Evolutionary conservation across 75 land plant species (phyloP).

Genomic region (Pseudotsuga menziesii): DNA sequence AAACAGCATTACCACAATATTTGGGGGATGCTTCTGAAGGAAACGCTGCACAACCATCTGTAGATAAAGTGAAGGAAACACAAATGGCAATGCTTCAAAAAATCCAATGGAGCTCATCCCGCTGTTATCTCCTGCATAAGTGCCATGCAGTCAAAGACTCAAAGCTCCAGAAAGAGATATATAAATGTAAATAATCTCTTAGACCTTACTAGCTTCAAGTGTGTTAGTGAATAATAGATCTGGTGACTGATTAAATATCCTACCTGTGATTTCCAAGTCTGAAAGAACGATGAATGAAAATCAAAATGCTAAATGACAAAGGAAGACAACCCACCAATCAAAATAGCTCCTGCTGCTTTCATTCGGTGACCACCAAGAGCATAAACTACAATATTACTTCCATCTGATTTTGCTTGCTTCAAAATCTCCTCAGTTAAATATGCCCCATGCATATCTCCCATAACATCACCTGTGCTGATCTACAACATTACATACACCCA

Average conservation of each 20-base stretch:
- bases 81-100: constrained; percentile 20
- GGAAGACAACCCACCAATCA: constrained; percentile 22
- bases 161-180: not conserved
- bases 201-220: not conserved
- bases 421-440: not conserved
- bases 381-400: constrained; percentile 16
- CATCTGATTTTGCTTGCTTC: constrained; percentile 6
- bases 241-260: not conserved
- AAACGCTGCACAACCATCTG: constrained; percentile 3
- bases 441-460: constrained; percentile 32
- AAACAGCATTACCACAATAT: constrained; percentile 18
- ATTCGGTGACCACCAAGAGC: constrained; percentile 20
- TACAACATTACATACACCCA: constrained; percentile 2
- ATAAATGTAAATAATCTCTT: not conserved
- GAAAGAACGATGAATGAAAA: not conserved
- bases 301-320: constrained; percentile 1
- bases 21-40: constrained; percentile 14
- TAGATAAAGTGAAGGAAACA: constrained; percentile 16
- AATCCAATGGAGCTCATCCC: constrained; percentile 23
- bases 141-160: not conserved
- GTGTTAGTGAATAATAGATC: not conserved
- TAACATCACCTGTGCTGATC: constrained; percentile 30
- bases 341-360: constrained; percentile 23
- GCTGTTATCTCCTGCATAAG: constrained; percentile 23
- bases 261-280: not conserved